These are phyloP conservation scores for Aspergillus ruber DNA, from an alignment of 2,329 filamentous ascomycete genomes.

Conservation along the genomic window DNA sequence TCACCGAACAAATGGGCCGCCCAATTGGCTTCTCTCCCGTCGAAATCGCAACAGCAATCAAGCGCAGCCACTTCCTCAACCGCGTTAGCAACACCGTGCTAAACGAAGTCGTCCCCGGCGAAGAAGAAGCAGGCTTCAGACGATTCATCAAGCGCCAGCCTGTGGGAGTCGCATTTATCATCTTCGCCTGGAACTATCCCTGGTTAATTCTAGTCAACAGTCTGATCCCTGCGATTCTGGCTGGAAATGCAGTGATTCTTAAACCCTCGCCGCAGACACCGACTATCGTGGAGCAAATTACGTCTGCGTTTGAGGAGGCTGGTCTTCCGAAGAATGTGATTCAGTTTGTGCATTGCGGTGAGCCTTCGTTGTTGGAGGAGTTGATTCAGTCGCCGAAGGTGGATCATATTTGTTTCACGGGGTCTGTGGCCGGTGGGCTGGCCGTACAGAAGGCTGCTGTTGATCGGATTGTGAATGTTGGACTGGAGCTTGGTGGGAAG, in stretches of 20 bases:
- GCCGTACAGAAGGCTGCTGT: conserved; percentile 79
- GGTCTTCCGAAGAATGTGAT: conserved; percentile 78
- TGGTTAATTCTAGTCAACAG: conserved; percentile 93
- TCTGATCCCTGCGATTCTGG: conserved; percentile 80
- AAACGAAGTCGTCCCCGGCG: conserved; percentile 61
- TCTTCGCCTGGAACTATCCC: conserved; percentile 98
- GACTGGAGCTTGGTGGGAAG: conserved; percentile 88
- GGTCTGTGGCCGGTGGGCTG: conserved; percentile 80
- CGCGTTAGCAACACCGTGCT: conserved; percentile 75
- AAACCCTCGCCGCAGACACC: conserved; percentile 95
- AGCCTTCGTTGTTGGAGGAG: conserved; percentile 66
- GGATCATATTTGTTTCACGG: conserved; percentile 83
- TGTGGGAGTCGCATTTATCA: conserved; percentile 76
- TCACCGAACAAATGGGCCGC: conserved; percentile 92
- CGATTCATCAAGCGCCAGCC: conserved; percentile 84
- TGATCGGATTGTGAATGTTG: conserved; percentile 76
- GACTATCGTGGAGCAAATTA: conserved; percentile 78
- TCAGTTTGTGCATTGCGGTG: conserved; percentile 88
- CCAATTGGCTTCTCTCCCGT: conserved; percentile 80
- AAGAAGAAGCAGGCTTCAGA: conserved; percentile 80
- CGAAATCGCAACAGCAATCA: conserved; percentile 79
- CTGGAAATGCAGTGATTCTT: conserved; percentile 84
- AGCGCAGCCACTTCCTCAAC: conserved; percentile 76
- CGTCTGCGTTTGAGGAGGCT: conserved; percentile 68
- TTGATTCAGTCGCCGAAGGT: conserved; percentile 72